Evolutionary conservation across 2,329 filamentous ascomycete genomes (phyloP), one percentile per base, ranked within the genome.

Genomic region (Gaeumannomyces tritici): DNA sequence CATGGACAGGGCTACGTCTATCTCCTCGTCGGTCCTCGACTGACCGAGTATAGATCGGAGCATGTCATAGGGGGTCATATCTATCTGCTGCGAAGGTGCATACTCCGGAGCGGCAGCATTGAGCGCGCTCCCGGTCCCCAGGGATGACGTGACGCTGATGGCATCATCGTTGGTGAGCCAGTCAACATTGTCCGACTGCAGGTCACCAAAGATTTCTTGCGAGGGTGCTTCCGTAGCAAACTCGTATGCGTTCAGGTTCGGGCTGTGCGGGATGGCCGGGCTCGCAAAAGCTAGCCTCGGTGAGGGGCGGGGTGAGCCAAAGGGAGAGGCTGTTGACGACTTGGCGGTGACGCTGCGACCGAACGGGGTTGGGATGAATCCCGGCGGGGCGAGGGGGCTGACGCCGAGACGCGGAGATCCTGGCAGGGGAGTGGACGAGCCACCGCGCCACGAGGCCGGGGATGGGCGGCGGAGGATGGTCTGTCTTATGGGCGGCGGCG

Each of bases 61-160:
- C 85, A 99, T 98, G 72, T 99, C 95, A 75, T 97, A 96, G 0
- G 95, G 93, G 63, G 91, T 96, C 93, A 99, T 98, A 71, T 98
- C 93, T 63, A 86, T 85, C 70, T 89, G 89, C 72, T 88, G 84
- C 60, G 82, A 77, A 35, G 82, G 79, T 1, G 83, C 81, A 68
- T 85, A 97, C 73, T 97, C 92, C 28, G 93, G 89, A 6, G 91
- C 91, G 18, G 89, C 89, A 56, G 87, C 88, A 70, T 91, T 93
- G 64, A 93, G 81, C 42, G 84, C 86, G 67, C 87, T 91, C 21
- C 89, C 81, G 12, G 83, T 85, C 47, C 85, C 82, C 55, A 84
- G 75, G 9, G 88, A 90, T 28, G 92, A 96, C 28, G 91, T 88
- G 63, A 92, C 84, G 68, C 89, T 93, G 69, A 88, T 89, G 62